Conservation (phyloP, 1,284 basidiomycete species). For the Naganishia liquefaciens region DNA sequence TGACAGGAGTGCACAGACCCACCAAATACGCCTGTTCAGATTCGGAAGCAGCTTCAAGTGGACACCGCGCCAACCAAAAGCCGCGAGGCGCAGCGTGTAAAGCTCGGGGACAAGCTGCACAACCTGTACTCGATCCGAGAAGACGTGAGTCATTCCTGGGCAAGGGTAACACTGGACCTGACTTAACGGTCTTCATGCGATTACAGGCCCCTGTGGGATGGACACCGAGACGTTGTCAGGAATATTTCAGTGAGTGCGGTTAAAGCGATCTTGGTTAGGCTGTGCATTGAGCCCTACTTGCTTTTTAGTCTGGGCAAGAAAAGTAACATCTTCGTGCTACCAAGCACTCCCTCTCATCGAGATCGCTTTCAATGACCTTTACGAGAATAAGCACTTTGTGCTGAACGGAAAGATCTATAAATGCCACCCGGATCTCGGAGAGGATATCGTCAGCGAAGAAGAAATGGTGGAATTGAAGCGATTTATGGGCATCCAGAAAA, state of each 20-base stretch:
- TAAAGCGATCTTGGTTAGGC: neutral
- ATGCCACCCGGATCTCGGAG: slow-evolving; percentile 31
- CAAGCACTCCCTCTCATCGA: slow-evolving; percentile 27
- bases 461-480: slow-evolving; percentile 22
- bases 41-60: slow-evolving; percentile 53
- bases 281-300: neutral
- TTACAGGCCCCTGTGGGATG: slow-evolving; percentile 46
- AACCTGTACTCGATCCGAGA: slow-evolving; percentile 53
- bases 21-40: slow-evolving; percentile 40
- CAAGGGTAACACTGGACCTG: too few relatives aligned
- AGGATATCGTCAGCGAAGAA: slow-evolving; percentile 13
- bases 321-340: slow-evolving; percentile 49
- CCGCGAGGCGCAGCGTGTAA: slow-evolving; percentile 53
- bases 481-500: slow-evolving; percentile 20
- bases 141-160: slow-evolving; percentile 29
- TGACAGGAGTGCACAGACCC: slow-evolving; percentile 51
- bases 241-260: slow-evolving; percentile 44
- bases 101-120: slow-evolving; percentile 55
- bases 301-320: slow-evolving; percentile 50
- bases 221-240: slow-evolving; percentile 48
- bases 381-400: slow-evolving; percentile 27
- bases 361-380: slow-evolving; percentile 25
- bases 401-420: slow-evolving; percentile 31
- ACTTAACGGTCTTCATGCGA: too few relatives aligned
- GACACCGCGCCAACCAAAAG: slow-evolving; percentile 49